A percentile compares a stretch with the other conserved stretches of the same genome.
These are phyloP conservation scores for Hypoxylon subgilvum DNA, from an alignment of 495 filamentous ascomycete species.

Conservation along the genomic window DNA sequence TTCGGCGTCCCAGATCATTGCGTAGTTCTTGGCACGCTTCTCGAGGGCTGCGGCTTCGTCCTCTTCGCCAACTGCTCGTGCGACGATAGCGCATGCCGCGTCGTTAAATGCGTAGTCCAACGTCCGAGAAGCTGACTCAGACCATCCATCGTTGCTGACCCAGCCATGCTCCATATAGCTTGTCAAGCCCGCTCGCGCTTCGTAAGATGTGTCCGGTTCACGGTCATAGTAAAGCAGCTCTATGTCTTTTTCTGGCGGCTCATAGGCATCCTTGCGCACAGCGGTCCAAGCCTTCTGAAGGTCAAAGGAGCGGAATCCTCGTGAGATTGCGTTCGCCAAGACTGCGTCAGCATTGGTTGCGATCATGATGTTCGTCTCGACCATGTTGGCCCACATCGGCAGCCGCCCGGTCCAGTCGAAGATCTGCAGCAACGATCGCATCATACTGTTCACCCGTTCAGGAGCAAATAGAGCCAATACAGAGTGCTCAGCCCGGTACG, in stretches of 20 bases:
- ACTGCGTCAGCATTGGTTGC: conserved; percentile 45
- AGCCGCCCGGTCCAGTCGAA: conserved; percentile 44
- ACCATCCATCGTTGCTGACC: conserved; percentile 44
- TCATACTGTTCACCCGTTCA: conserved; percentile 43
- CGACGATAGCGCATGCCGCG: conserved; percentile 40
- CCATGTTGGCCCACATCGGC: conserved; percentile 45
- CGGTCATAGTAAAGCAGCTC: conserved; percentile 41
- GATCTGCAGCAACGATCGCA: conserved; percentile 40
- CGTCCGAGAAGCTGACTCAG: conserved; percentile 42
- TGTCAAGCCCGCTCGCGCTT: conserved; percentile 40
- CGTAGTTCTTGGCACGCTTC: conserved; percentile 37
- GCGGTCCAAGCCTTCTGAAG: conserved; percentile 41
- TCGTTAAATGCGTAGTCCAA: conserved; percentile 44
- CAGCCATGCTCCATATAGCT: conserved; percentile 44
- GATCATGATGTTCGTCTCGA: conserved; percentile 47
- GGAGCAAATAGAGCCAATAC: conserved; percentile 40
- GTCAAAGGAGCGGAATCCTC: conserved; percentile 42
- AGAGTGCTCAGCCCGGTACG: conserved; percentile 43
- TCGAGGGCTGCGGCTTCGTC: conserved; percentile 27
- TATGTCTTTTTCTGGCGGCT: conserved; percentile 42
- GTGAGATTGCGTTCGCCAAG: conserved; percentile 41
- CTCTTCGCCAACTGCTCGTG: conserved; percentile 23
- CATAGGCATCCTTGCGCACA: conserved; percentile 40
- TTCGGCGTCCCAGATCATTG: conserved; percentile 37
- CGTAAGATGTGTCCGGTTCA: conserved; percentile 42